A percentile compares a stretch with the other conserved stretches of the same genome.
Evolutionary conservation across 2,329 filamentous ascomycete species (phyloP).

Genomic region (Talaromyces piceae): DNA sequence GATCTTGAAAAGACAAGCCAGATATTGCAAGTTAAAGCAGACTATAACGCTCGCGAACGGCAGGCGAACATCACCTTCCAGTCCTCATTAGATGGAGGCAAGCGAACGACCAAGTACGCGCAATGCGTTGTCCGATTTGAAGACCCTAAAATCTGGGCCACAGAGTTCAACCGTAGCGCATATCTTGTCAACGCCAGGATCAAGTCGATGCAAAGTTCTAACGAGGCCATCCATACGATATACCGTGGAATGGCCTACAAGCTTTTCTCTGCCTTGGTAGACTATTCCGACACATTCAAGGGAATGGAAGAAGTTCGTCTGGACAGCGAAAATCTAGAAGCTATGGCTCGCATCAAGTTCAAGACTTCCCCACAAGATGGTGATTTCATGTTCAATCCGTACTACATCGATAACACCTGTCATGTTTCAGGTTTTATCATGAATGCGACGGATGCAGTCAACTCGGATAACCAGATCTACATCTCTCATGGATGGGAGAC

Average conservation of each 20-base stretch:
- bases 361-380: not conserved
- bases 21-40: not conserved
- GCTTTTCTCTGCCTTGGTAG: conserved; percentile 26
- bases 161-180: conserved; percentile 13
- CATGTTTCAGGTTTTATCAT: conserved; percentile 32
- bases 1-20: not conserved
- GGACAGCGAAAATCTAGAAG: conserved; percentile 23
- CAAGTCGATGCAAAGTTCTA: conserved; percentile 11
- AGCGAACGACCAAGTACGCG: not conserved
- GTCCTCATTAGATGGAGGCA: not conserved
- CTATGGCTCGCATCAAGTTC: conserved; percentile 7
- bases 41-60: not conserved
- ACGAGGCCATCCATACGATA: conserved; percentile 4
- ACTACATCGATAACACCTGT: conserved; percentile 26
- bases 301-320: conserved; percentile 31
- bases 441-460: conserved; percentile 27
- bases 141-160: conserved; percentile 15
- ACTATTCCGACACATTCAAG: conserved; percentile 25
- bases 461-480: conserved; percentile 22
- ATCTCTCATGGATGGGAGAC: conserved; percentile 29
- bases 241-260: conserved; percentile 31
- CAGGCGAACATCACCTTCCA: not conserved
- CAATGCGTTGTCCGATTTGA: conserved; percentile 13
- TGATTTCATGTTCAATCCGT: conserved; percentile 18
- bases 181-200: conserved; percentile 14